Base-by-base conservation (phyloP, 139 green algal genomes). In the Trebouxia sp. region DNA sequence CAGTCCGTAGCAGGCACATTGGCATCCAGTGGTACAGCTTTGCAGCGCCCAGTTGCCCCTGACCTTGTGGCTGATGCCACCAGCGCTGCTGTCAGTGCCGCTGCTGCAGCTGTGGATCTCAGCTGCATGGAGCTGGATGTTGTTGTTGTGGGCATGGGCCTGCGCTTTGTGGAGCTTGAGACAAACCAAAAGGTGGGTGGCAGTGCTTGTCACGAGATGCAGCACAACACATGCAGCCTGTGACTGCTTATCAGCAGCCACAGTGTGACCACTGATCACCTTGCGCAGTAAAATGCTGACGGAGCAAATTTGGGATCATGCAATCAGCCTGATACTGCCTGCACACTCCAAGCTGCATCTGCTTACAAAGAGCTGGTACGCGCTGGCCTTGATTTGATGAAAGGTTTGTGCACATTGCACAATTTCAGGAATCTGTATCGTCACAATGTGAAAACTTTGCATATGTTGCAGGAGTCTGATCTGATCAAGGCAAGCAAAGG, bases 111-210 rank as follows among this genome's bases (percentile, higher is more conserved):
- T 24, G 11, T 77, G 26, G 41, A 77, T 20, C 22, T 53, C 12
- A 77, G 43, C 75, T 65, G 41, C 32, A 78, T 92, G 22, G 79
- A 91, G 80, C 80, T 92, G 15, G 80, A 86, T 41, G 8, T 92
- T 15, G 82, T 72, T 3, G 86, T 84, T 6, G 75, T 89, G 42
- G 88, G 87, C 17, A 55, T 91, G 48, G 88, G 87, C 2, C 82
- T 92, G 47, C 88, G 88, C 47, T 88, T 92, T 75, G 69, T 91
- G 80, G 84, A 91, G 58, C 56, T 89, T 24, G 83, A 89, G 3
- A 47, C 28, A 5, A n/a, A 42, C 39, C 30, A 75, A 17, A 42
- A 75, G 32, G 65, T 75, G 11, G 8, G 17, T 58, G 48, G 15
- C 14, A 17, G 48, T 58, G 48, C 48, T 17, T n/a, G 17, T n/a